Evolutionary conservation across 2,329 filamentous ascomycete genomes (phyloP).

Genomic region (Erysiphe pulchra): DNA sequence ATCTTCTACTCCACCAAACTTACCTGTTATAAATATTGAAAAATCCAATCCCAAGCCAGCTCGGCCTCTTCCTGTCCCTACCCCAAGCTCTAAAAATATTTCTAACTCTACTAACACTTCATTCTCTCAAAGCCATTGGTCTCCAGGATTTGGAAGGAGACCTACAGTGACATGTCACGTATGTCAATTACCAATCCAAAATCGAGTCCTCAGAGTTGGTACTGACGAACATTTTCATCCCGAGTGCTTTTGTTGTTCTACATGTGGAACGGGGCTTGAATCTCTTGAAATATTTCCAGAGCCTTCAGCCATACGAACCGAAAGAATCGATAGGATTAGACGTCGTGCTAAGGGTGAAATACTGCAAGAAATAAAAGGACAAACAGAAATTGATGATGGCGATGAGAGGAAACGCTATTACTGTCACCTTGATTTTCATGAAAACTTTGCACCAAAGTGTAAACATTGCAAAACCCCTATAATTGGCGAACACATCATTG

Average conservation of each 20-base stretch:
- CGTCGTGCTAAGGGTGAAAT: conserved; percentile 33
- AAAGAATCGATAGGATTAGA: conserved; percentile 48
- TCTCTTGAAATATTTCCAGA: conserved; percentile 93
- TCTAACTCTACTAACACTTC: conserved; percentile 2
- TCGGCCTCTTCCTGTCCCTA: conserved; percentile 17
- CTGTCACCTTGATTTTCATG: conserved; percentile 97
- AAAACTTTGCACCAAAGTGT: conserved; percentile 75
- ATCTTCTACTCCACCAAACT: conserved; percentile 10
- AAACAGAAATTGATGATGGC: conserved; percentile 43
- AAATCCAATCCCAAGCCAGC: conserved; percentile 4
- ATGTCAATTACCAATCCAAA: conserved; percentile 64
- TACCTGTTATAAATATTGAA: conserved; percentile 12
- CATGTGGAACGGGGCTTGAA: conserved; percentile 70
- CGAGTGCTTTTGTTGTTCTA: conserved; percentile 72
- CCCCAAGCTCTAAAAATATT: conserved; percentile 5
- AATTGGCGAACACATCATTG: conserved; percentile 79
- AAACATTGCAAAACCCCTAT: conserved; percentile 94
- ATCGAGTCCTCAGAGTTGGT: conserved; percentile 69
- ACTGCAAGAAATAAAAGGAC: conserved; percentile 33
- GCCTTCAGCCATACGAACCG: conserved; percentile 42
- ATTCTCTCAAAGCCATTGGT: conserved; percentile 23
- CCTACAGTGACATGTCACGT: conserved; percentile 56
- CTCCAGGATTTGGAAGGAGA: conserved; percentile 25
- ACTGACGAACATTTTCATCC: conserved; percentile 61
- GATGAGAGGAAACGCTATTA: conserved; percentile 62